Percentiles rank a stretch among this genome's conserved stretches.
phyloP scores from a whole-genome alignment of 177 flowering plant genomes.

The Tripterygium wilfordii region DNA sequence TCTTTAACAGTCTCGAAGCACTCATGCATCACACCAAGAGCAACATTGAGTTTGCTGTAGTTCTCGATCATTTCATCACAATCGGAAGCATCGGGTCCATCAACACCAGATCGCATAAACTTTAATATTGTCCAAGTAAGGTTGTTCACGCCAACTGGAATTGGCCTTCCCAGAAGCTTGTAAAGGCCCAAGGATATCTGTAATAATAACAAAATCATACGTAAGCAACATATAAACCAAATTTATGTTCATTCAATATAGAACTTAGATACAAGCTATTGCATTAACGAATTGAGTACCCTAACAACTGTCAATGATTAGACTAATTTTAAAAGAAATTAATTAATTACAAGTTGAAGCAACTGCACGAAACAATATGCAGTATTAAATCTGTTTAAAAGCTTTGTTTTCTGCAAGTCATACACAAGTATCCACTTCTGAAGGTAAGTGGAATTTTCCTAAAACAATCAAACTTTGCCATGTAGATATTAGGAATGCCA shows the following conservation, averaged over 20 bases:
- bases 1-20: conserved; percentile 70
- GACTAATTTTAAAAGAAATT: too few relatives aligned
- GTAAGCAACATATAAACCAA: background rate
- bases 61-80: conserved; percentile 24
- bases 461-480: too few relatives aligned
- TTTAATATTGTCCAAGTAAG: conserved; percentile 64
- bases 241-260: background rate
- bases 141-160: conserved; percentile 39
- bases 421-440: too few relatives aligned
- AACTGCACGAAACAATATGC: too few relatives aligned
- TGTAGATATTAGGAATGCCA: too few relatives aligned
- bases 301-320: background rate
- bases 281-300: background rate
- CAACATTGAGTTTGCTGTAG: conserved; percentile 59
- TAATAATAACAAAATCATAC: conserved; percentile 8
- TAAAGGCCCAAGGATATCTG: conserved; percentile 55
- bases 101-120: conserved; percentile 14
- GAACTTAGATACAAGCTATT: background rate
- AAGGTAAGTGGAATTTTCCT: too few relatives aligned
- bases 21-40: conserved; percentile 70
- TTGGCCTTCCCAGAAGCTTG: conserved; percentile 37
- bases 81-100: conserved; percentile 14
- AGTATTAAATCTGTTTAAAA: too few relatives aligned
- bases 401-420: too few relatives aligned
- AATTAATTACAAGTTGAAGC: too few relatives aligned